These are phyloP conservation scores for Volvariella volvacea DNA, from an alignment of 1,284 basidiomycete species.

Conservation along the genomic window DNA sequence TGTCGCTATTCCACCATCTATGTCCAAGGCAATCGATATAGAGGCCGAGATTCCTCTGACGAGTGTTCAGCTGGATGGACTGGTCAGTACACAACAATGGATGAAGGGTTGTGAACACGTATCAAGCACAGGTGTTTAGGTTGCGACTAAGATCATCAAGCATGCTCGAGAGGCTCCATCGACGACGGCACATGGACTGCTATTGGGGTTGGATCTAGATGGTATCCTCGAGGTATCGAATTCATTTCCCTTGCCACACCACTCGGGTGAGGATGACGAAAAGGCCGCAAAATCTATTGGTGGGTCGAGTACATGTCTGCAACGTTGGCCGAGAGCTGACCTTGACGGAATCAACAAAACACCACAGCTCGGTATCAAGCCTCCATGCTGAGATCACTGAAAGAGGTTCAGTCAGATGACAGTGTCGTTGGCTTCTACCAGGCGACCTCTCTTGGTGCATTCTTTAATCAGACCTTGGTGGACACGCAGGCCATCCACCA, in stretches of 20 bases:
- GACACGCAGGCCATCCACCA: slow-evolving; percentile 85
- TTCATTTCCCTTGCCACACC: slow-evolving; percentile 81
- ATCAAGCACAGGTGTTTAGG: slow-evolving; percentile 38
- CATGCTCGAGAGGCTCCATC: slow-evolving; percentile 66
- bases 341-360: slow-evolving; percentile 9
- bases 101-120: neutral
- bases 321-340: slow-evolving; percentile 3
- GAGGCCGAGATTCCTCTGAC: slow-evolving; percentile 81
- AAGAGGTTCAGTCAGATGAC: slow-evolving; percentile 92
- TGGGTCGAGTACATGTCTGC: slow-evolving; percentile 26
- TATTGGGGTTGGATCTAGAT: slow-evolving; percentile 90
- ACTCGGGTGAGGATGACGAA: slow-evolving; percentile 68
- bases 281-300: slow-evolving; percentile 68
- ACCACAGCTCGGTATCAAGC: slow-evolving; percentile 71
- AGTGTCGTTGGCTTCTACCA: slow-evolving; percentile 97
- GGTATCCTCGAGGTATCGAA: slow-evolving; percentile 90
- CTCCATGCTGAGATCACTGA: slow-evolving; percentile 81
- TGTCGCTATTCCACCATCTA: slow-evolving; percentile 81
- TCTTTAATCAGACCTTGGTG: slow-evolving; percentile 84
- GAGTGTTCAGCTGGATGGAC: slow-evolving; percentile 75
- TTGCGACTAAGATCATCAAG: slow-evolving; percentile 91
- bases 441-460: slow-evolving; percentile 85
- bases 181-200: slow-evolving; percentile 72
- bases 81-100: slow-evolving; percentile 48
- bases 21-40: slow-evolving; percentile 86